These are phyloP conservation scores for Mycena amicta DNA, from an alignment of 768 basidiomycete species.

Conservation along the genomic window DNA sequence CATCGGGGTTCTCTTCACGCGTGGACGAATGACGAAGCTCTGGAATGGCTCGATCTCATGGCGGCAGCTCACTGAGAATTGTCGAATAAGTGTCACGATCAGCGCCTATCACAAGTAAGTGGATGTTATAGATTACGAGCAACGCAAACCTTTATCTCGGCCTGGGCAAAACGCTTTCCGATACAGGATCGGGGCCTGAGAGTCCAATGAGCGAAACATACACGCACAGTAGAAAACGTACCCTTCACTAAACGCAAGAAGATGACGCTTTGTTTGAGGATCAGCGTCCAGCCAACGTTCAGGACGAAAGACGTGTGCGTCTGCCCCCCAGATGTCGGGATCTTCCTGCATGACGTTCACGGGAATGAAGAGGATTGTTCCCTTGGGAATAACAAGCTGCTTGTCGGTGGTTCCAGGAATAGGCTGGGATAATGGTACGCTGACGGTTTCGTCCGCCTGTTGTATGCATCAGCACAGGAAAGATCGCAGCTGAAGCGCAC, in stretches of 20 bases:
- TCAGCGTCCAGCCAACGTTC: conserved; percentile 60
- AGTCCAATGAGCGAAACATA: conserved; percentile 18
- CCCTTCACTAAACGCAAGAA: conserved; percentile 65
- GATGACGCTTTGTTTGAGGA: conserved; percentile 39
- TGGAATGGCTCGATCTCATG: conserved; percentile 63
- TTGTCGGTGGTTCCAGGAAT: conserved; percentile 45
- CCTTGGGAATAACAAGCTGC: conserved; percentile 55
- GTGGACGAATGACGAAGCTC: conserved; percentile 66
- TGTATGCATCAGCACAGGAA: too few relatives aligned
- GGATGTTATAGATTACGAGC: background rate
- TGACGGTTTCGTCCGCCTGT: conserved; percentile 54
- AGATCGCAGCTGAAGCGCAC: conserved; percentile 29
- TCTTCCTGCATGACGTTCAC: conserved; percentile 61
- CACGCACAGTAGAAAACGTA: conserved; percentile 25
- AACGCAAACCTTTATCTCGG: conserved; percentile 58
- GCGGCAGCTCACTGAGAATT: conserved; percentile 55
- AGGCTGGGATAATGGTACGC: conserved; percentile 57
- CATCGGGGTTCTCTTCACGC: conserved; percentile 51
- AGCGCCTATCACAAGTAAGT: conserved; percentile 32
- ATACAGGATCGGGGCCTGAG: conserved; percentile 61
- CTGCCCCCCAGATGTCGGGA: conserved; percentile 57
- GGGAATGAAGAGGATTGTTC: conserved; percentile 56
- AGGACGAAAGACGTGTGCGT: conserved; percentile 59
- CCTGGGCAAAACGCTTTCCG: conserved; percentile 58
- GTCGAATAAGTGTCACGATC: conserved; percentile 51